Evolutionary conservation across 352 stramenopile species (phyloP).

Genomic region (Phytophthora megakarya): DNA sequence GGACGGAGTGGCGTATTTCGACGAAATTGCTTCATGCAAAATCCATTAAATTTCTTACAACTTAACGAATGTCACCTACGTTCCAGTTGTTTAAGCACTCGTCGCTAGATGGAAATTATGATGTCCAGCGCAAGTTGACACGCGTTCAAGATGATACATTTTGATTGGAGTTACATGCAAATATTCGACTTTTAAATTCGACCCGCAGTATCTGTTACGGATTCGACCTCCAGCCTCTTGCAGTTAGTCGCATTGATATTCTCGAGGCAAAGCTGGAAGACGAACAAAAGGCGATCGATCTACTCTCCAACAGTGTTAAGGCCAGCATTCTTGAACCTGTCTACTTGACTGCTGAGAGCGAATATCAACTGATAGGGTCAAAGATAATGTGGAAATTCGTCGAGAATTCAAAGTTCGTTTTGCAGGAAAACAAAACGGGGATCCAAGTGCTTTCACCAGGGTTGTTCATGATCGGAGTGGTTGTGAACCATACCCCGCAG

Average conservation of each 20-base stretch:
- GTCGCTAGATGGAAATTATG: background rate
- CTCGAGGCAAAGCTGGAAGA: background rate
- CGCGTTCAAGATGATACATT: background rate
- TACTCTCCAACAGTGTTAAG: background rate
- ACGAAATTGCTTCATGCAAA: no score
- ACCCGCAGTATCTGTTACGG: background rate
- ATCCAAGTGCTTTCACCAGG: background rate
- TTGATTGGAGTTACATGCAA: background rate
- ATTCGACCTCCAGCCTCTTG: slow-evolving; percentile 5
- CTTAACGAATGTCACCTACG: no score
- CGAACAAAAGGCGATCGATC: background rate
- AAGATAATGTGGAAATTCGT: background rate
- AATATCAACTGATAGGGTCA: background rate
- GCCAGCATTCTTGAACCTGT: background rate
- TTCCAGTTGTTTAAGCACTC: slow-evolving; percentile 6
- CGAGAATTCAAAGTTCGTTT: background rate
- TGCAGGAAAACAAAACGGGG: background rate
- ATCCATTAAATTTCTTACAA: background rate
- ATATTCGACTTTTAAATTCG: background rate
- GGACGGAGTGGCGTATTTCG: no score
- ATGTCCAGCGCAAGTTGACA: slow-evolving; percentile 1
- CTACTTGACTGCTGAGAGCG: background rate
- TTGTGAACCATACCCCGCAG: background rate
- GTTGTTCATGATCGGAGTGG: background rate
- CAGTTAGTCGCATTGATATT: slow-evolving; percentile 3